phyloP scores from a whole-genome alignment of 202 grass and related monocot genomes.

The Dendrocalamus latiflorus region DNA sequence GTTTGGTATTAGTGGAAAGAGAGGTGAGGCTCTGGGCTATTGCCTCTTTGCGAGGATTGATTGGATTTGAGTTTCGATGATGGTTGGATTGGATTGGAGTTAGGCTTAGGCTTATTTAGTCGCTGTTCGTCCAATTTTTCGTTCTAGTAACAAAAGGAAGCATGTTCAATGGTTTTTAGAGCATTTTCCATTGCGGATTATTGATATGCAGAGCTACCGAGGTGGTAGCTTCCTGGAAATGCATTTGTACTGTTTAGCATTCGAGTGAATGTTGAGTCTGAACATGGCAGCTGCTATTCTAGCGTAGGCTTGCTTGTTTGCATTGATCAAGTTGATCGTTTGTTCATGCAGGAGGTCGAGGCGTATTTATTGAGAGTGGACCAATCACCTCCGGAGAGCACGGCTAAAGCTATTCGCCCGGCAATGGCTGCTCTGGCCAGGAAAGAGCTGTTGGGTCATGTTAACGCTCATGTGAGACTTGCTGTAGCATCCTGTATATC shows the following conservation, averaged over 20 bases:
- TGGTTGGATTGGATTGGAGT: not conserved
- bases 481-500: conserved; percentile 70
- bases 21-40: not conserved
- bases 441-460: conserved; percentile 48
- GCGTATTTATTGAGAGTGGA: conserved; percentile 51
- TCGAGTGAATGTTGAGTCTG: no score
- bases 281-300: conserved; percentile 4
- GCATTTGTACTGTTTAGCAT: not conserved
- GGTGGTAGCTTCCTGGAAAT: not conserved
- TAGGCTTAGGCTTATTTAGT: conserved; percentile 3
- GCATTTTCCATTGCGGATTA: not conserved
- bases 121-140: not conserved
- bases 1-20: not conserved
- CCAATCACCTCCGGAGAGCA: conserved; percentile 57
- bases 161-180: not conserved
- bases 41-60: not conserved
- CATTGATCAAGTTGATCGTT: conserved; percentile 2
- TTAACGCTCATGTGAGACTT: conserved; percentile 45
- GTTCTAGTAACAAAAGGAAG: not conserved
- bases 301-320: not conserved
- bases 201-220: not conserved
- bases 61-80: not conserved
- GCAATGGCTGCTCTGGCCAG: conserved; percentile 57
- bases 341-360: conserved; percentile 60
- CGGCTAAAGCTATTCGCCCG: conserved; percentile 40